phyloP scores from a whole-genome alignment of 164 flowering plant genomes.

The Chimonanthus salicifolius region DNA sequence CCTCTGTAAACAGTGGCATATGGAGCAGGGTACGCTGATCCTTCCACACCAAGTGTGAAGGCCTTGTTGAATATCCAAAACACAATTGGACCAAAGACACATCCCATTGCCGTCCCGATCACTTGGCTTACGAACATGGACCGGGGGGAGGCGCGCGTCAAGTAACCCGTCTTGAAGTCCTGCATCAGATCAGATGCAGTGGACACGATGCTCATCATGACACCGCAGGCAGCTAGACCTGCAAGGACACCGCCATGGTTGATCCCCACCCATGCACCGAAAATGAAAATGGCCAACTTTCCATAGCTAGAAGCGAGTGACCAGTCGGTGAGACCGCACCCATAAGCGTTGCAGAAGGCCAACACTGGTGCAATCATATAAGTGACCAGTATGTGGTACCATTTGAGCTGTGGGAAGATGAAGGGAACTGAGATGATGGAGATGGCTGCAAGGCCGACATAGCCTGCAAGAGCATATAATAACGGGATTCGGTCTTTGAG shows the following conservation, averaged over 20 bases:
- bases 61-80: conserved; percentile 55
- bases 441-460: conserved; percentile 27
- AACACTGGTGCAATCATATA: conserved; percentile 41
- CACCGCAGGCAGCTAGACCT: conserved; percentile 58
- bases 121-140: conserved; percentile 58
- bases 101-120: conserved; percentile 54
- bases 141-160: conserved; percentile 51
- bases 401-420: conserved; percentile 44
- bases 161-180: conserved; percentile 57
- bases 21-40: conserved; percentile 42
- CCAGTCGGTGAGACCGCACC: conserved; percentile 59
- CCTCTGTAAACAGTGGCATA: conserved; percentile 37
- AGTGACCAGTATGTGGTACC: conserved; percentile 35
- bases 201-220: conserved; percentile 55
- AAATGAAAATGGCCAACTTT: conserved; percentile 42
- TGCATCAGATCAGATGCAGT: conserved; percentile 53
- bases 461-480: conserved; percentile 36
- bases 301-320: conserved; percentile 51
- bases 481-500: conserved; percentile 46
- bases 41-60: conserved; percentile 26
- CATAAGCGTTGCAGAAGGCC: conserved; percentile 60
- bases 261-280: conserved; percentile 55
- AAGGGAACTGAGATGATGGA: conserved; percentile 37
- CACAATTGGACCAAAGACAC: conserved; percentile 49
- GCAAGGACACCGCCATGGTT: conserved; percentile 52